A percentile compares a stretch with the other conserved stretches of the same genome.
phyloP scores from a whole-genome alignment of 129 eudicot species.

The Flaveria sonorensis region DNA sequence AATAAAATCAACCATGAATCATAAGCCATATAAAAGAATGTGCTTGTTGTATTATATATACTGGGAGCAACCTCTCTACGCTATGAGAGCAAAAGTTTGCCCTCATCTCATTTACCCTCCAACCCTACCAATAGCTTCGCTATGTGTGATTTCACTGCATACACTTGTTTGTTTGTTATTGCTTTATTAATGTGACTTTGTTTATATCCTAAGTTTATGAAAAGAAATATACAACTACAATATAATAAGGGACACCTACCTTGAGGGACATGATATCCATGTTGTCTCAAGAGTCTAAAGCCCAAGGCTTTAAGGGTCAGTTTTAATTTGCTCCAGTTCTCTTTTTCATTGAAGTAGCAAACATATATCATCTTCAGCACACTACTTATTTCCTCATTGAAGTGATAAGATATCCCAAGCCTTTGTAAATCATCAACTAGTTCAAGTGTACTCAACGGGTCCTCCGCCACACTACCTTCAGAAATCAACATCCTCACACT shows the following conservation, averaged over 20 bases:
- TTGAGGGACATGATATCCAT: constrained; percentile 37
- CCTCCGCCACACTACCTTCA: neutral
- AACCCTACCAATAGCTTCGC: too few species aligned
- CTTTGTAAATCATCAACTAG: constrained; percentile 44
- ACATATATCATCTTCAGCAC: constrained; percentile 21
- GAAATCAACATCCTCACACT: constrained; percentile 24
- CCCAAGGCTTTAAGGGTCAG: constrained; percentile 31
- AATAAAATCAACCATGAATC: neutral
- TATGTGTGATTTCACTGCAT: too few species aligned
- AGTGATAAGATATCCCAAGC: constrained; percentile 46
- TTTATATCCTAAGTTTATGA: neutral
- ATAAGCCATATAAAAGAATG: neutral
- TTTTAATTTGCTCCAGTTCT: neutral
- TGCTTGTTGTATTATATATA: neutral
- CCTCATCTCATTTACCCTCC: too few species aligned
- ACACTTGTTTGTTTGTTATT: too few species aligned
- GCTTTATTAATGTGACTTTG: too few species aligned
- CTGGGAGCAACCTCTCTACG: too few species aligned
- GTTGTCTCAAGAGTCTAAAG: constrained; percentile 48
- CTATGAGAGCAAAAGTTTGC: too few species aligned
- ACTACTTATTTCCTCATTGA: constrained; percentile 22
- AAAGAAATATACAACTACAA: neutral
- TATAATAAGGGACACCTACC: constrained; percentile 18
- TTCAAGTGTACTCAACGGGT: constrained; percentile 31
- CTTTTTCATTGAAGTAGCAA: neutral